Percentiles rank a stretch among this genome's conserved stretches.
Evolutionary conservation across 257 asterid genomes (phyloP).

Genomic region (Mentha longifolia): DNA sequence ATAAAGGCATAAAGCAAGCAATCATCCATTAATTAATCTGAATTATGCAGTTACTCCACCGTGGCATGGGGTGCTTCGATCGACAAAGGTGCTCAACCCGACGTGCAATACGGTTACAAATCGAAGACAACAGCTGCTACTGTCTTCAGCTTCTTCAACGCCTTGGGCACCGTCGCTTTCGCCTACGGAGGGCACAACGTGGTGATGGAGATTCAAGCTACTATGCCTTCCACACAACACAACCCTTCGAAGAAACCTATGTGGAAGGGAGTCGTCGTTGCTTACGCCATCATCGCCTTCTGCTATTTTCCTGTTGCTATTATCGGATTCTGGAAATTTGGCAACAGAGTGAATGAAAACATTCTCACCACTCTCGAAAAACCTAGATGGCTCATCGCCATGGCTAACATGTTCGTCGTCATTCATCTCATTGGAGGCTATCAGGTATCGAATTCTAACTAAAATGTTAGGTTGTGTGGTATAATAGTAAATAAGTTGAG

Average conservation of each 20-base stretch:
- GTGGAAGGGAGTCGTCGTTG: constrained; percentile 50
- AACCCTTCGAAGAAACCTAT: constrained; percentile 46
- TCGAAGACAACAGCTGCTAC: constrained; percentile 13
- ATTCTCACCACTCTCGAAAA: constrained; percentile 31
- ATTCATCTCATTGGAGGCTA: constrained; percentile 49
- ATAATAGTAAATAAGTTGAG: too few relatives aligned
- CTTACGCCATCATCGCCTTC: constrained; percentile 42
- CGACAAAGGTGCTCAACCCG: constrained; percentile 26
- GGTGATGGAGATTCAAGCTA: constrained; percentile 46
- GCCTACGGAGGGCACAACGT: constrained; percentile 52
- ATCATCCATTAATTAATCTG: too few relatives aligned
- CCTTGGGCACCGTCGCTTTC: constrained; percentile 42
- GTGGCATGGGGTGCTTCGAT: constrained; percentile 45
- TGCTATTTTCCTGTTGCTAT: constrained; percentile 52
- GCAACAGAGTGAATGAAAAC: constrained; percentile 28
- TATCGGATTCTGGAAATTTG: constrained; percentile 39
- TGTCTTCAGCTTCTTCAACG: constrained; percentile 39
- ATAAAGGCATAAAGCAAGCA: too few relatives aligned
- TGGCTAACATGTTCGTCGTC: constrained; percentile 49
- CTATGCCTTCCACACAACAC: constrained; percentile 44
- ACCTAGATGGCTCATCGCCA: constrained; percentile 47
- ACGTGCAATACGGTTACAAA: constrained; percentile 37
- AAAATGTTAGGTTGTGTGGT: too few relatives aligned
- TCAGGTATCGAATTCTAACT: constrained; percentile 32
- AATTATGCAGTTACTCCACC: constrained; percentile 38